Evolutionary conservation across 2,329 filamentous ascomycete species (phyloP), one percentile per base, ranked within the genome.

Genomic region (Paramyrothecium roridum): DNA sequence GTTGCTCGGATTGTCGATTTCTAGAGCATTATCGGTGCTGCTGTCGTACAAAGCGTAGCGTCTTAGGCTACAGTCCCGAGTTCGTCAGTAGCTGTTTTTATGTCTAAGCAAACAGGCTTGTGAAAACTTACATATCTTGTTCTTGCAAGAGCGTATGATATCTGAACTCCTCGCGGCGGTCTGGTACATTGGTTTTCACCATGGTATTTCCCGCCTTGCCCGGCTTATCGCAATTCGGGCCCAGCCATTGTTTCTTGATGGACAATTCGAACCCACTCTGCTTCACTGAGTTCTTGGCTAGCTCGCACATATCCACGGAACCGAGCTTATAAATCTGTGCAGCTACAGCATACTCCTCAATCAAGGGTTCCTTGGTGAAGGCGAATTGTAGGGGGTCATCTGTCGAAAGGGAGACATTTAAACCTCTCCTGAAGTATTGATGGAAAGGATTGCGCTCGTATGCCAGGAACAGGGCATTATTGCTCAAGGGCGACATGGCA

Each of bases 261-360:
- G 86, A 83, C 64, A 89, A 80, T 70, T 99, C 95, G 67, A 96
- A 99, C 8, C 95, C 95, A 69, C 91, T 96, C 71, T 99, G 95
- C 64, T 88, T 86, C 45, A 99, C 95, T 11, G 91, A 96, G 70
- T 98, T 93, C 74, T 96, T 96, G 22, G 95, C 95, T 55, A 99
- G 75, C 74, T 99, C 95, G 69, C 95, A 98, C 95, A 99, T 99
- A 67, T 99, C 95, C 3, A 98, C 93, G 1, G 93, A 89, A 66
- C 88, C 96, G 43, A 99, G 84, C 75, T 98, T 98, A 77, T 98
- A 99, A 56, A 99, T 99, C 73, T 99, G 95, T 4, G 95, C 95
- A 3, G 95, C 95, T 10, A 99, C 95, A 0, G 93, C 93, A 67
- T 99, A 99, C 69, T 99, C 95, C 71, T 99, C 95, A 62, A 99